Evolutionary conservation across 2,329 filamentous ascomycete species (phyloP), one percentile per base, ranked within the genome.

Genomic region (Epichloe gansuensis): DNA sequence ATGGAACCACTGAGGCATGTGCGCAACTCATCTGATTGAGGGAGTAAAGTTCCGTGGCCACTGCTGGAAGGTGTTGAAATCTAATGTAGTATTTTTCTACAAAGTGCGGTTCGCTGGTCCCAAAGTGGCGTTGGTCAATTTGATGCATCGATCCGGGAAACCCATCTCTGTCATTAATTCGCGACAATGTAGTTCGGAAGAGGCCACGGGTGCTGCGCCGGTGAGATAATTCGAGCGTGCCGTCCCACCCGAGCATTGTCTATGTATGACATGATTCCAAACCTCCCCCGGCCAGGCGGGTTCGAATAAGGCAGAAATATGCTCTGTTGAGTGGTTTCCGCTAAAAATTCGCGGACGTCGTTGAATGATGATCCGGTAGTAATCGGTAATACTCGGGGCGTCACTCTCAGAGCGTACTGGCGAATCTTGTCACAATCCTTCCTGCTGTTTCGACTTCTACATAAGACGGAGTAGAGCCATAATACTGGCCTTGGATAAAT

Each of bases 401-500:
- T 73, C 56, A 87, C 83, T 60, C 78, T 84, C 55, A 89, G 73
- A 27, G 82, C 86, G 68, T 88, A 89, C 65, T 89, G 85, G 35
- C 85, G 73, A 17, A 80, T 74, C 65, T 89, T 85, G 57, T 73
- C 67, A 62, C 80, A 77, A 25, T 77, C 76, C 55, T 77, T 70
- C 71, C 69, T 1, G 78, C 76, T 0, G 85, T 74, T 48, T 74
- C 70, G 7, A 82, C 64, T 17, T 48, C 76, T 75, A 17, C 17
- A 17, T 1, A 17, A 17, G 17, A 17, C 17, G 17, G 17, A 46
- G 88, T 67, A 0, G 82, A 84, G 54, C 87, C 75, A 62, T 88
- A 89, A 62, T 88, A 89, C 66, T 89, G 85, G 38, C 86, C 86
- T 0, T 85, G 84, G 53, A 76, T 71, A 71, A 79, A 89, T 0